A percentile compares a stretch with the other conserved stretches of the same genome.
Conservation (phyloP, 306 rosid species). For the Dalbergia cochinchinensis region DNA sequence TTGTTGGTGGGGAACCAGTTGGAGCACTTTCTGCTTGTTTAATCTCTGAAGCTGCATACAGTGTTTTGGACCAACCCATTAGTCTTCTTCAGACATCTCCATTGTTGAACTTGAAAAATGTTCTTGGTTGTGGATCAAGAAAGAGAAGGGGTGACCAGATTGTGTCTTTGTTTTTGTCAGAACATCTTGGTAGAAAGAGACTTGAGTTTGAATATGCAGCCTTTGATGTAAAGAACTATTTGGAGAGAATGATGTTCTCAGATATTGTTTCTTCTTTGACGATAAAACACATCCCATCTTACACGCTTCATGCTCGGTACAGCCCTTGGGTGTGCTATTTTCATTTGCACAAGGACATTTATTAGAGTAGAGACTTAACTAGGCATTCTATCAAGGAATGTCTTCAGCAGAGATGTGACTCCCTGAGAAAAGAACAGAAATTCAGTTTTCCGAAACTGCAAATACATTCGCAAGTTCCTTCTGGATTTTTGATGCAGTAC, state of each 20-base stretch:
- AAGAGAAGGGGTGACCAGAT: conserved; percentile 62
- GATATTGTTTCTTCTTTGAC: conserved; percentile 68
- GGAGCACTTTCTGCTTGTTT: conserved; percentile 94
- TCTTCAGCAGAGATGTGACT: conserved; percentile 58
- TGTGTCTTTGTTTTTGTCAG: conserved; percentile 72
- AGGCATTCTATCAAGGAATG: conserved; percentile 66
- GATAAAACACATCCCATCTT: conserved; percentile 69
- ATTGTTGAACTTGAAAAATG: conserved; percentile 80
- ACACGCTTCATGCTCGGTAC: conserved; percentile 42
- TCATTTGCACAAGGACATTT: conserved; percentile 69
- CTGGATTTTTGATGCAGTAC: background rate
- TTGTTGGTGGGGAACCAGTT: conserved; percentile 72
- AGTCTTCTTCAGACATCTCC: conserved; percentile 94
- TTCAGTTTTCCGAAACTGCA: conserved; percentile 54
- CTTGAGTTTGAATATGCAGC: conserved; percentile 87
- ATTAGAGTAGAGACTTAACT: conserved; percentile 60
- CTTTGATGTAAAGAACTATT: conserved; percentile 73
- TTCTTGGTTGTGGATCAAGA: conserved; percentile 82
- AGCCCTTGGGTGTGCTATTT: conserved; percentile 95
- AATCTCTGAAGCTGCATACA: conserved; percentile 93
- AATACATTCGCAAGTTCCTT: conserved; percentile 73
- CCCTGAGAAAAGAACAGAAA: conserved; percentile 52
- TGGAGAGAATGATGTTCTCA: conserved; percentile 75
- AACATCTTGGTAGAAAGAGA: conserved; percentile 68
- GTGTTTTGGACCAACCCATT: conserved; percentile 93